Evolutionary conservation across 2,329 filamentous ascomycete species (phyloP).

Genomic region (Decorospora gaudefroyi): DNA sequence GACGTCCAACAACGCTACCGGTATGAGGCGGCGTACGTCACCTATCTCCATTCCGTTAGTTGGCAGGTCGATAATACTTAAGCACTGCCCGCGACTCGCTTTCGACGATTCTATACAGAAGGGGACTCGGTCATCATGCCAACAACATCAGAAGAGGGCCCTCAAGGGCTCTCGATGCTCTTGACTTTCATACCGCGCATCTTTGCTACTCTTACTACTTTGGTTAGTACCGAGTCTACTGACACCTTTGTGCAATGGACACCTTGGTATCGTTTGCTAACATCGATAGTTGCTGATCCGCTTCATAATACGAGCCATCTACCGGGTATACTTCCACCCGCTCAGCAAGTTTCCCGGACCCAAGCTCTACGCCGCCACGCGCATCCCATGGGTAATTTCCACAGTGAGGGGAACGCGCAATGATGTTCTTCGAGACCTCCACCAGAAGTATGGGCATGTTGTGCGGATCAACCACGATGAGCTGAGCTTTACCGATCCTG

Average conservation of each 20-base stretch:
- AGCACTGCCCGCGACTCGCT: slow-evolving; percentile 2
- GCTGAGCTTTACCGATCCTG: slow-evolving; percentile 47
- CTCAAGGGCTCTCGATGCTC: slow-evolving; percentile 1
- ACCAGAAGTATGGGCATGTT: slow-evolving; percentile 49
- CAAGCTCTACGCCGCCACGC: slow-evolving; percentile 41
- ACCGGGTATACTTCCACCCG: slow-evolving; percentile 47
- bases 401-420: slow-evolving; percentile 31
- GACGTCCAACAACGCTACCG: too few relatives aligned
- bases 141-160: slow-evolving; percentile 3
- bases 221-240: slow-evolving; percentile 8
- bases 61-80: too few relatives aligned
- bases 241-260: background rate
- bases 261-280: slow-evolving; percentile 4
- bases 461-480: slow-evolving; percentile 51
- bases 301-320: slow-evolving; percentile 33
- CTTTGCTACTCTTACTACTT: slow-evolving; percentile 4
- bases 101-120: background rate
- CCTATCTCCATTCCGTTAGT: too few relatives aligned
- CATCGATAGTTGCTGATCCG: slow-evolving; percentile 16
- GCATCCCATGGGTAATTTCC: slow-evolving; percentile 41
- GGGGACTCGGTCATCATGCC: slow-evolving; percentile 6
- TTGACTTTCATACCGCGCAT: slow-evolving; percentile 7
- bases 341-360: slow-evolving; percentile 52
- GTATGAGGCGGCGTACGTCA: too few relatives aligned
- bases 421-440: slow-evolving; percentile 34